Conservation (phyloP, 2,329 filamentous ascomycete species). For the Colletotrichum viniferum region DNA sequence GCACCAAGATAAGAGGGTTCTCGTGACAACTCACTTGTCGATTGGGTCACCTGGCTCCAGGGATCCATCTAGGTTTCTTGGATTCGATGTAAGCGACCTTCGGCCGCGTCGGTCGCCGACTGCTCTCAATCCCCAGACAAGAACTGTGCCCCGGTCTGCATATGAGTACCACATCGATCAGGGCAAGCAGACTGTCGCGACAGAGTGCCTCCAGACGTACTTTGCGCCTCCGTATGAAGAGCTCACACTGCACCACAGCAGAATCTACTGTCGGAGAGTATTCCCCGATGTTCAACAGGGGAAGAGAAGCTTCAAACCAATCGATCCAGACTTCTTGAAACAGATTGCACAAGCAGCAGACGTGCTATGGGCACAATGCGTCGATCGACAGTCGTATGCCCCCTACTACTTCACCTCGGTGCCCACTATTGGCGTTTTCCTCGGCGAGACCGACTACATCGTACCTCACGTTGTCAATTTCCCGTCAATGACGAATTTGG, state of each 20-base stretch:
- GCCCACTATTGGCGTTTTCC: constrained; percentile 6
- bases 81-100: constrained; percentile 8
- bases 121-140: not conserved
- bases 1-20: not conserved
- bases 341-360: not conserved
- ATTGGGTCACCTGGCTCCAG: constrained; percentile 10
- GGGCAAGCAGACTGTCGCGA: constrained; percentile 3
- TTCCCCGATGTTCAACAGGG: constrained; percentile 2
- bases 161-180: constrained; percentile 15
- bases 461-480: constrained; percentile 3
- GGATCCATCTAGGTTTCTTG: constrained; percentile 11
- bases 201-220: constrained; percentile 1
- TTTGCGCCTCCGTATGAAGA: not conserved
- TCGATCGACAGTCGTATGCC: not conserved
- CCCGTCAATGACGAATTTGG: constrained; percentile 11
- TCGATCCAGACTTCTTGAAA: not conserved
- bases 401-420: constrained; percentile 10
- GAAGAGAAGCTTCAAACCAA: not conserved
- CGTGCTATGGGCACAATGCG: not conserved
- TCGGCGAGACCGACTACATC: constrained; percentile 14
- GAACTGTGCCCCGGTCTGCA: not conserved
- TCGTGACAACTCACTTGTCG: constrained; percentile 8
- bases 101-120: not conserved
- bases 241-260: not conserved
- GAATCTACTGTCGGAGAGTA: constrained; percentile 1